Evolutionary conservation across 495 filamentous ascomycete species (phyloP).

Genomic region (Hypoxylon subgilvum): DNA sequence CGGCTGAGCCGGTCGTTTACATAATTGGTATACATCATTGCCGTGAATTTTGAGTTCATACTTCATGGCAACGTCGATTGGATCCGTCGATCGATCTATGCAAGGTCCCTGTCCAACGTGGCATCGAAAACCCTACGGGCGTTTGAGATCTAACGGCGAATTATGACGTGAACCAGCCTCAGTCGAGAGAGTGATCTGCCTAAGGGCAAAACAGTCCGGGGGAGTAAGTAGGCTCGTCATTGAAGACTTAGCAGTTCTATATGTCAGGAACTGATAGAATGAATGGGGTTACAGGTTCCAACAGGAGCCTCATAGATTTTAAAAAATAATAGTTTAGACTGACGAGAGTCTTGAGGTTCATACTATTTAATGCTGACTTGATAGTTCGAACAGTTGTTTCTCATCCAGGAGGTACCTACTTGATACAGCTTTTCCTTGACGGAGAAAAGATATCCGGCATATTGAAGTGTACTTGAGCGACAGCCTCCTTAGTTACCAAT

Average conservation of each 20-base stretch:
- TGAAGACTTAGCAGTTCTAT: not conserved
- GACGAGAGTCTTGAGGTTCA: too few species aligned
- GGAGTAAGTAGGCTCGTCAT: not conserved
- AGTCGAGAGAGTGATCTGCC: not conserved
- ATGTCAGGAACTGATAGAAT: not conserved
- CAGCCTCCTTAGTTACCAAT: too few species aligned
- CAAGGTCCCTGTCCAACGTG: not conserved
- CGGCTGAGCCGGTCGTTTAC: not conserved
- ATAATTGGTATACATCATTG: constrained; percentile 14
- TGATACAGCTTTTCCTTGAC: too few species aligned
- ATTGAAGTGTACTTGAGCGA: too few species aligned
- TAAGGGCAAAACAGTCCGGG: constrained; percentile 10
- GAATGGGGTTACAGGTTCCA: too few species aligned
- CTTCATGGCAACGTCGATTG: constrained; percentile 1
- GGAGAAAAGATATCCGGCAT: too few species aligned
- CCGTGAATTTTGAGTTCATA: constrained; percentile 1
- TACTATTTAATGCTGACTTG: too few species aligned
- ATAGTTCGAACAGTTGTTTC: too few species aligned
- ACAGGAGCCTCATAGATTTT: too few species aligned
- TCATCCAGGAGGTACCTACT: too few species aligned
- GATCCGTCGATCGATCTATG: constrained; percentile 6
- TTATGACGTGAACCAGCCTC: constrained; percentile 11
- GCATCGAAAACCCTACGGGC: not conserved
- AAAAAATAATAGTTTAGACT: too few species aligned
- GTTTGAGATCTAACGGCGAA: constrained; percentile 7